Evolutionary conservation across 257 asterid species (phyloP).

Genomic region (Asclepias syriaca): DNA sequence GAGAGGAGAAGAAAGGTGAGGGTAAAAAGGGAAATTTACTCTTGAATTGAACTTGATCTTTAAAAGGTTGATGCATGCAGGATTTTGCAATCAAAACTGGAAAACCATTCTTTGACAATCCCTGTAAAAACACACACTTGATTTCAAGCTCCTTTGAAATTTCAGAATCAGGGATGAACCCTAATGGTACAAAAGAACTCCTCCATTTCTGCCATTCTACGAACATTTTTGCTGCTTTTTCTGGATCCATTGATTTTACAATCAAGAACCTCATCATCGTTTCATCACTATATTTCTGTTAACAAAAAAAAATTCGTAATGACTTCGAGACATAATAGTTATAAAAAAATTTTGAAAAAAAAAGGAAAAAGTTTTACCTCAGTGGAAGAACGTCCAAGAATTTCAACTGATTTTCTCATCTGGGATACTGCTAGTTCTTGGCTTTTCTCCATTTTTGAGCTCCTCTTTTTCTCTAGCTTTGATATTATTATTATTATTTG

Average conservation of each 20-base stretch:
- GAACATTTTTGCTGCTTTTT: slow-evolving; percentile 78
- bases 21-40: slow-evolving; percentile 25
- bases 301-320: no score
- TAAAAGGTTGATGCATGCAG: slow-evolving; percentile 47
- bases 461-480: no score
- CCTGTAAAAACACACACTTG: slow-evolving; percentile 56
- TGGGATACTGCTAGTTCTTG: slow-evolving; percentile 43
- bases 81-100: slow-evolving; percentile 44
- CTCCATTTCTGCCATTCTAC: slow-evolving; percentile 83
- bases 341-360: no score
- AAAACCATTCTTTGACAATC: slow-evolving; percentile 38
- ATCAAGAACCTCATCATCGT: slow-evolving; percentile 79
- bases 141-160: slow-evolving; percentile 48
- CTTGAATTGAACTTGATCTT: slow-evolving; percentile 83
- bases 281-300: slow-evolving; percentile 44
- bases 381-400: slow-evolving; percentile 49
- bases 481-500: no score
- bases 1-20: neutral
- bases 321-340: no score
- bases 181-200: slow-evolving; percentile 56
- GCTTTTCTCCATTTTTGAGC: slow-evolving; percentile 28
- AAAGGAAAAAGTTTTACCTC: slow-evolving; percentile 36
- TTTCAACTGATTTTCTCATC: slow-evolving; percentile 58
- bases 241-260: slow-evolving; percentile 71
- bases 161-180: slow-evolving; percentile 51